Evolutionary conservation across 495 filamentous ascomycete species (phyloP).

Genomic region (Talaromyces stipitatus): DNA sequence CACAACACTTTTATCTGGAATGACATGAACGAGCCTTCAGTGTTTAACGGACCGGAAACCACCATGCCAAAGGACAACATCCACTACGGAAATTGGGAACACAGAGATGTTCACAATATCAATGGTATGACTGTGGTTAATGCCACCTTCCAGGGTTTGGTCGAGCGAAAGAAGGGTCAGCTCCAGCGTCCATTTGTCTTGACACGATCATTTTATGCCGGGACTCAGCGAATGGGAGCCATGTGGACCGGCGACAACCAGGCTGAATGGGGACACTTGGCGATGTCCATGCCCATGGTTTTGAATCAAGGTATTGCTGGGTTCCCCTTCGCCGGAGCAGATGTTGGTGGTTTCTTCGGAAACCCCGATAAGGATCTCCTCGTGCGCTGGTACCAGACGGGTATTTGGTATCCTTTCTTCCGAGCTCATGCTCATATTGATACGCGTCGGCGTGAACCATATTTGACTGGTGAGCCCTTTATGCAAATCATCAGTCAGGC

Average conservation of each 20-base stretch:
- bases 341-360: slow-evolving; percentile 97
- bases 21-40: slow-evolving; percentile 98
- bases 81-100: slow-evolving; percentile 88
- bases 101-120: slow-evolving; percentile 91
- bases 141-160: slow-evolving; percentile 77
- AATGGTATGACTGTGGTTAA: slow-evolving; percentile 92
- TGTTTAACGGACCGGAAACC: slow-evolving; percentile 96
- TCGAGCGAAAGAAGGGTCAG: slow-evolving; percentile 74
- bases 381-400: slow-evolving; percentile 92
- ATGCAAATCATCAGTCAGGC: slow-evolving; percentile 79
- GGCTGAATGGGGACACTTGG: slow-evolving; percentile 86
- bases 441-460: slow-evolving; percentile 87
- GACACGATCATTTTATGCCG: slow-evolving; percentile 85
- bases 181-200: slow-evolving; percentile 79
- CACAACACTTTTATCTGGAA: slow-evolving; percentile 94
- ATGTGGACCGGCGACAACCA: slow-evolving; percentile 99
- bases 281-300: slow-evolving; percentile 82
- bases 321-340: slow-evolving; percentile 89
- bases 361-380: slow-evolving; percentile 88
- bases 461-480: slow-evolving; percentile 78
- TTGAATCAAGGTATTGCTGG: slow-evolving; percentile 85
- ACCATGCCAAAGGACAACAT: slow-evolving; percentile 98
- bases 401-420: slow-evolving; percentile 98
- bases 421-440: slow-evolving; percentile 97
- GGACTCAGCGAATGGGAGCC: slow-evolving; percentile 79